Evolutionary conservation across 2,329 filamentous ascomycete species (phyloP).

Genomic region (Bipolaris cookei): DNA sequence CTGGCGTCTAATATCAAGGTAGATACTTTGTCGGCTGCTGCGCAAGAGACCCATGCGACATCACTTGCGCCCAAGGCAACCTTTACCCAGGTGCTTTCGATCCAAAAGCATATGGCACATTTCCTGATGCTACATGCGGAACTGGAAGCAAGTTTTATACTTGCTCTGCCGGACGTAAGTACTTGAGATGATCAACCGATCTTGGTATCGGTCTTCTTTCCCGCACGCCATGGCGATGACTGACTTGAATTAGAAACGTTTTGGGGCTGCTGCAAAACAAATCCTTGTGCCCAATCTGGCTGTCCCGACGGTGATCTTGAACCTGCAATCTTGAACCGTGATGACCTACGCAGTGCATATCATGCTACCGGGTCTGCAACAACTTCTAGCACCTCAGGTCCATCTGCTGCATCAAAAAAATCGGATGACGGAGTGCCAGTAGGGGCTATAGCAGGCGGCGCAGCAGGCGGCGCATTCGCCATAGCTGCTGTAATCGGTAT

Average conservation of each 20-base stretch:
- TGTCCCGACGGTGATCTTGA: constrained; percentile 40
- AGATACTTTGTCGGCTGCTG: constrained; percentile 50
- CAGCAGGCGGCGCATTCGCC: constrained; percentile 27
- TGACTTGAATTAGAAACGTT: constrained; percentile 29
- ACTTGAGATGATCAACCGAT: background rate
- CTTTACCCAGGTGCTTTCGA: constrained; percentile 45
- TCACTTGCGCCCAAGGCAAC: constrained; percentile 42
- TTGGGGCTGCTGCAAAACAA: constrained; percentile 49
- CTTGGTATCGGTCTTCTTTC: background rate
- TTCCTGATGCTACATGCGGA: constrained; percentile 42
- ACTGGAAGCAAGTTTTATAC: constrained; percentile 44
- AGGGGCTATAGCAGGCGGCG: constrained; percentile 35
- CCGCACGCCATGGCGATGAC: background rate
- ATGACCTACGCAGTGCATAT: constrained; percentile 22
- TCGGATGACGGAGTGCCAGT: constrained; percentile 12
- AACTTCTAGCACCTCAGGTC: constrained; percentile 1
- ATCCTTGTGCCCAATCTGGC: constrained; percentile 40
- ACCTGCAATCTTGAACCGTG: constrained; percentile 25
- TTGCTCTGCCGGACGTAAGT: constrained; percentile 30
- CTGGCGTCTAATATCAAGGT: background rate
- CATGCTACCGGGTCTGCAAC: constrained; percentile 18
- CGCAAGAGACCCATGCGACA: constrained; percentile 41
- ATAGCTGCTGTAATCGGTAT: constrained; percentile 23
- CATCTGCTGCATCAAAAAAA: background rate
- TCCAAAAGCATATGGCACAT: constrained; percentile 34